Evolutionary conservation across 305 asterid species (phyloP), one percentile per base, ranked within the genome.

Genomic region (Rubia peregrina): DNA sequence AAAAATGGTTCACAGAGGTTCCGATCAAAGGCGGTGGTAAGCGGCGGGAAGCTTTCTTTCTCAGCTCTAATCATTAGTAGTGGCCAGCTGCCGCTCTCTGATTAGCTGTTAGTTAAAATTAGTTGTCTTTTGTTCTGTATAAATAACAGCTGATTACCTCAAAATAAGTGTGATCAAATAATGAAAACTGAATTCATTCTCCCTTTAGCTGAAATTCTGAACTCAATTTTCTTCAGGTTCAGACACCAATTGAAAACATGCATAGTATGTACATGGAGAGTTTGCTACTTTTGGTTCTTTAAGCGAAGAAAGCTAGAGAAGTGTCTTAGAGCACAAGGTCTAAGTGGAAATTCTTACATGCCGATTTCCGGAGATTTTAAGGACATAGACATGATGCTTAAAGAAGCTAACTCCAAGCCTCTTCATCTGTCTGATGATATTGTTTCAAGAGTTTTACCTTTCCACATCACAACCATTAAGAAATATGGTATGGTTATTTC

Each of bases 321-420:
- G 36, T 56, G 66, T 63, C 82, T 85, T 3, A 80, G 85, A 65
- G 69, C 78, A 64, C 88, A 80, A 63, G 90, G 90, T 3, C 78
- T 87, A 3, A 10, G 41, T 12, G 91, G 91, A 16, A 88, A 82
- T 38, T 63, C 88, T 5, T 88, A 88, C 80, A 83, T 66, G 67
- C 36, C 82, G 21, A 61, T 82, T 9, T 73, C 59, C 14, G 94
- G 94, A 63, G 89, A 88, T 51, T 44, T 65, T 65, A 74, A 44
- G 41, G 88, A 85, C 22, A 66, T 81, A 2, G 40, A 33, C 2
- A 12, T 1, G 49, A 68, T 76, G 76, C 67, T 79, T n/a, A 16
- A 36, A 49, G 79, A 75, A 16, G 77, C 76, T 1, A 57, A 62
- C 3, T 81, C 83, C 67, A 73, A 76, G 43, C 81, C 85, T 22